Evolutionary conservation across 2,329 filamentous ascomycete genomes (phyloP).

Genomic region (Raffaelea arxii): DNA sequence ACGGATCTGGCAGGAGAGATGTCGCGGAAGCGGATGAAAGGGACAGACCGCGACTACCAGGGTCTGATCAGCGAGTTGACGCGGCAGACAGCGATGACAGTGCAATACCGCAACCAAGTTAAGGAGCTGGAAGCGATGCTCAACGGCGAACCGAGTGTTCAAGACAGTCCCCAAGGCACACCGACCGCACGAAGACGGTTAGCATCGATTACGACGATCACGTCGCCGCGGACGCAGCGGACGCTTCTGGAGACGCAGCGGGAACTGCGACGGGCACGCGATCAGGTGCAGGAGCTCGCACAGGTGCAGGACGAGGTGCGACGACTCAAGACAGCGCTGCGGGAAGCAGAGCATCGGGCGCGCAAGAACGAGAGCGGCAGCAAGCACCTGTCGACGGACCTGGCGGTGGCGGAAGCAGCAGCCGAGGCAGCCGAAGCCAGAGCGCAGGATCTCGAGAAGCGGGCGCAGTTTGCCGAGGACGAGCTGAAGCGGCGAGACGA

Average conservation of each 20-base stretch:
- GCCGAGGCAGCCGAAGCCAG: constrained; percentile 15
- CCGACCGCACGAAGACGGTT: no score
- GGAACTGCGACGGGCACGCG: constrained; percentile 44
- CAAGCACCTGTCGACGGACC: constrained; percentile 21
- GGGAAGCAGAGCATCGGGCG: constrained; percentile 33
- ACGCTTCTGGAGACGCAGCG: constrained; percentile 42
- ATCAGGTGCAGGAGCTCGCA: constrained; percentile 42
- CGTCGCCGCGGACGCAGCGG: constrained; percentile 40
- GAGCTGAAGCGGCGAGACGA: constrained; percentile 31
- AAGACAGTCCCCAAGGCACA: constrained; percentile 17
- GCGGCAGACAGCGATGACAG: constrained; percentile 46
- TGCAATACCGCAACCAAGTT: constrained; percentile 49
- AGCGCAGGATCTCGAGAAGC: constrained; percentile 20
- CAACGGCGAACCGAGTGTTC: constrained; percentile 28
- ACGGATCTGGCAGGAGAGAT: constrained; percentile 51
- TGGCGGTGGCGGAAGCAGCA: constrained; percentile 17
- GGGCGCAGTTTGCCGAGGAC: constrained; percentile 20
- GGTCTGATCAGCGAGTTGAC: constrained; percentile 43
- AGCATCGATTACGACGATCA: constrained; percentile 18
- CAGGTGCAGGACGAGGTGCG: constrained; percentile 45
- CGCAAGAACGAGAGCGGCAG: constrained; percentile 26
- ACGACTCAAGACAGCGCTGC: constrained; percentile 39
- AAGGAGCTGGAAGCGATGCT: constrained; percentile 46
- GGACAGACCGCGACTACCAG: constrained; percentile 32
- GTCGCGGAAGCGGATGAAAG: constrained; percentile 24